Percentiles rank a stretch among this genome's conserved stretches.
These are phyloP conservation scores for Zymoseptoria pseudotritici DNA, from an alignment of 2,329 filamentous ascomycete genomes.

Conservation along the genomic window DNA sequence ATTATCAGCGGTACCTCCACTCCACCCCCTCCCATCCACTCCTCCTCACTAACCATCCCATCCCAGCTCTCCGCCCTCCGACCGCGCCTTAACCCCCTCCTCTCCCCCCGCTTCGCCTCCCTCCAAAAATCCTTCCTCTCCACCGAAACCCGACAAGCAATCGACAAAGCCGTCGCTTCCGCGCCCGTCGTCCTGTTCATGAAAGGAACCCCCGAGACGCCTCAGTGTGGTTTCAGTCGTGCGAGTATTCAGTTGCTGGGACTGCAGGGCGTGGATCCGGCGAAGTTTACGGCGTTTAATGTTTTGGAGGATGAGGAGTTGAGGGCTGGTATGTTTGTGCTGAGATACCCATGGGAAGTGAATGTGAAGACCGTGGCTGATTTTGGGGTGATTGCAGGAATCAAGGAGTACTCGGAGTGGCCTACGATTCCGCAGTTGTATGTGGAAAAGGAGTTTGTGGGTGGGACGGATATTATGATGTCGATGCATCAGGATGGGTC, in stretches of 20 bases:
- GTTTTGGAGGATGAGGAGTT: slow-evolving; percentile 87
- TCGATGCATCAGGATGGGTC: slow-evolving; percentile 97
- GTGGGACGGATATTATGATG: slow-evolving; percentile 94
- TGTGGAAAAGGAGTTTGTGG: slow-evolving; percentile 89
- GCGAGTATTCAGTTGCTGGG: slow-evolving; percentile 92
- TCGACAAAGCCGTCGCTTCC: slow-evolving; percentile 80
- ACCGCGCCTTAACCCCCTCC: slow-evolving; percentile 33
- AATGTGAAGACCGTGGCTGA: no score
- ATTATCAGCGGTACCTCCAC: slow-evolving; percentile 19
- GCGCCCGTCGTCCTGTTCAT: slow-evolving; percentile 96
- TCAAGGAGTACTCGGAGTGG: slow-evolving; percentile 99
- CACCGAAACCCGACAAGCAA: slow-evolving; percentile 68
- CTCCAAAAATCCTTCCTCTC: slow-evolving; percentile 64
- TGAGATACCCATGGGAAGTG: no score
- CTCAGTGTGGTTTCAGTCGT: slow-evolving; percentile 93
- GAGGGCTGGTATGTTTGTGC: slow-evolving; percentile 56
- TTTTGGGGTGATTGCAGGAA: slow-evolving; percentile 50
- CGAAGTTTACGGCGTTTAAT: slow-evolving; percentile 97
- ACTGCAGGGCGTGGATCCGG: slow-evolving; percentile 87
- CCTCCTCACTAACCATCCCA: neutral
- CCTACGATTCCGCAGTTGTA: slow-evolving; percentile 97
- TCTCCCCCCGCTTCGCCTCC: slow-evolving; percentile 39
- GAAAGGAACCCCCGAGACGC: slow-evolving; percentile 95
- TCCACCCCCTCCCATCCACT: neutral
- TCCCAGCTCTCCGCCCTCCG: slow-evolving; percentile 41